phyloP scores from a whole-genome alignment of 176 grass and related monocot species.

The Thinopyrum elongatum region DNA sequence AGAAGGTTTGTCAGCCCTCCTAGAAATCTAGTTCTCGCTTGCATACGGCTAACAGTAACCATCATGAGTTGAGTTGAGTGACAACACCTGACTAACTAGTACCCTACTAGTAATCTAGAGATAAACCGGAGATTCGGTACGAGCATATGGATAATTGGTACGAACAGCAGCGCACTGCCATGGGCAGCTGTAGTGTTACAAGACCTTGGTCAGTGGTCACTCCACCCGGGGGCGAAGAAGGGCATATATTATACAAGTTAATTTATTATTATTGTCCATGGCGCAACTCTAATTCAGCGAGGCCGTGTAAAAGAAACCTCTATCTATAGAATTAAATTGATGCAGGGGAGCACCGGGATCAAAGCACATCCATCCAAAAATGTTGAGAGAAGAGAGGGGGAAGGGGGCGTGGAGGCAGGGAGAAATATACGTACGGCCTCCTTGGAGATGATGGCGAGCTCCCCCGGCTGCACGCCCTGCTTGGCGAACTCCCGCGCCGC shows the following conservation, averaged over 20 bases:
- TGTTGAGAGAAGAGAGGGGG: background rate
- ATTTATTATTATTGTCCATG: no score
- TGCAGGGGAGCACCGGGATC: background rate
- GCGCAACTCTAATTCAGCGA: background rate
- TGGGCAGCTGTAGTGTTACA: no score
- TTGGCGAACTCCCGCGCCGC: slow-evolving; percentile 86
- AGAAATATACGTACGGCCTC: slow-evolving; percentile 51
- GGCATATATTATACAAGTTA: background rate
- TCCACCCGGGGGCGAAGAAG: no score
- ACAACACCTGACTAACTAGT: no score
- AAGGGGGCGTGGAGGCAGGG: no score
- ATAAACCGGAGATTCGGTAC: background rate
- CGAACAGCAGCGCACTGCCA: background rate
- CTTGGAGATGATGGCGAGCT: slow-evolving; percentile 95
- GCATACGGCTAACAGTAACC: background rate
- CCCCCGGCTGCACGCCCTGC: slow-evolving; percentile 69
- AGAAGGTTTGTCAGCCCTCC: background rate
- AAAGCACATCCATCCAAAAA: background rate
- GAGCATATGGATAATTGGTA: background rate
- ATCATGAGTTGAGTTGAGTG: background rate
- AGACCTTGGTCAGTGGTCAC: no score
- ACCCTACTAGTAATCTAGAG: background rate
- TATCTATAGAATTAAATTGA: background rate
- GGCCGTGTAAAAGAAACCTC: background rate
- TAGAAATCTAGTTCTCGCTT: background rate